These are phyloP conservation scores for Magnaporthiopsis poae DNA, from an alignment of 2,329 filamentous ascomycete species.

Conservation along the genomic window DNA sequence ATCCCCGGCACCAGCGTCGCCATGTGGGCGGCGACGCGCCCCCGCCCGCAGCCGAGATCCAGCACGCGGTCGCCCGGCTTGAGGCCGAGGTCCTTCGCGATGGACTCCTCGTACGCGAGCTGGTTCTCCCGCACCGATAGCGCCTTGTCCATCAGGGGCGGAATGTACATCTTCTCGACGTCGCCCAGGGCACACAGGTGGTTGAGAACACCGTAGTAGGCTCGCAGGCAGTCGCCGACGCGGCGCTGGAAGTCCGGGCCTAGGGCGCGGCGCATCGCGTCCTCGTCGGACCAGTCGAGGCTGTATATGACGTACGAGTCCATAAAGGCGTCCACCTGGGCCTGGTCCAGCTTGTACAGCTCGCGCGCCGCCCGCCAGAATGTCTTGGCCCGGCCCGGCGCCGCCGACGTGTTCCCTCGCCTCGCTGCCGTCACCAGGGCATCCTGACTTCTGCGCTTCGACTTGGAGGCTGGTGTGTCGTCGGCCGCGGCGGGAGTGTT, in stretches of 20 bases:
- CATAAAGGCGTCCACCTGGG: conserved; percentile 46
- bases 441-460: neutral
- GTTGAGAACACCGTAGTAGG: conserved; percentile 45
- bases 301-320: conserved; percentile 47
- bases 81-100: conserved; percentile 36
- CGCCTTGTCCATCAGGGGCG: conserved; percentile 41
- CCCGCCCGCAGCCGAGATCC: conserved; percentile 43
- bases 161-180: conserved; percentile 51
- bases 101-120: conserved; percentile 41
- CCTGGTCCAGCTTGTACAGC: conserved; percentile 35
- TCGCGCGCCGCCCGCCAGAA: conserved; percentile 41
- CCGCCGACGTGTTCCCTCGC: neutral
- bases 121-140: conserved; percentile 42
- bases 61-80: conserved; percentile 36
- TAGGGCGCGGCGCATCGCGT: conserved; percentile 35
- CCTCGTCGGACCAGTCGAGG: conserved; percentile 42
- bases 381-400: conserved; percentile 31
- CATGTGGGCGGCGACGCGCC: conserved; percentile 45
- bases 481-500: neutral
- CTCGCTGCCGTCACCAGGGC: no score
- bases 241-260: conserved; percentile 39
- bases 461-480: neutral
- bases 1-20: conserved; percentile 33
- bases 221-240: conserved; percentile 39
- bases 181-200: conserved; percentile 45